Conservation (phyloP, 805 yeast species). For the Barnettozyma californica region DNA sequence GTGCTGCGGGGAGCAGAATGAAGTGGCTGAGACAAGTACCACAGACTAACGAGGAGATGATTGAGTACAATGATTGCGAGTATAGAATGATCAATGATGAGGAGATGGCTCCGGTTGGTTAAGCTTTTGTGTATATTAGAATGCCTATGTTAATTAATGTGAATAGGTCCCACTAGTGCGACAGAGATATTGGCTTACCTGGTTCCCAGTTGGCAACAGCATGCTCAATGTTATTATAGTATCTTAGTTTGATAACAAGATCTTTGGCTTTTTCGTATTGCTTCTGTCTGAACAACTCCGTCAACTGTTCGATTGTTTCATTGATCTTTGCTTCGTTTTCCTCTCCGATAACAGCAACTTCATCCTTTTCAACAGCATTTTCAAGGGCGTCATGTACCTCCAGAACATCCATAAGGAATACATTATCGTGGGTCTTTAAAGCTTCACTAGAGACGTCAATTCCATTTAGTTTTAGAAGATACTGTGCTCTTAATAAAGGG, state of each 20-base stretch:
- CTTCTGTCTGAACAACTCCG: constrained; percentile 36
- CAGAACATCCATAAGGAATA: constrained; percentile 66
- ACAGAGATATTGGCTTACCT: constrained; percentile 57
- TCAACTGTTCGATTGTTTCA: constrained; percentile 39
- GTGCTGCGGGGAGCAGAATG: constrained; percentile 91
- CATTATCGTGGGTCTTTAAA: constrained; percentile 44
- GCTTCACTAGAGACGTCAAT: constrained; percentile 55
- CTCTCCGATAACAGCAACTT: constrained; percentile 43
- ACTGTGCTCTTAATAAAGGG: constrained; percentile 69
- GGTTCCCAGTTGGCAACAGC: constrained; percentile 78
- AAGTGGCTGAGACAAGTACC: constrained; percentile 87
- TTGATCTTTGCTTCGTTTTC: constrained; percentile 57
- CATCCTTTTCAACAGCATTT: constrained; percentile 53
- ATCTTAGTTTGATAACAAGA: constrained; percentile 68
- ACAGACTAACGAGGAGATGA: constrained; percentile 49
- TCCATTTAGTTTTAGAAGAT: constrained; percentile 40
- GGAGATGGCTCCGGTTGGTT: constrained; percentile 6
- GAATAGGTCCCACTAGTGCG: constrained; percentile 39
- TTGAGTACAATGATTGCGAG: constrained; percentile 62
- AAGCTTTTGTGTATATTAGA: not conserved
- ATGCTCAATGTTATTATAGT: constrained; percentile 74
- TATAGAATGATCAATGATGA: constrained; percentile 46
- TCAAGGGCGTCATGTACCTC: constrained; percentile 83
- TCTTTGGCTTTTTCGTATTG: constrained; percentile 56
- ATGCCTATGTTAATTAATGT: not conserved